A percentile compares a stretch with the other conserved stretches of the same genome.
Evolutionary conservation across 208 protist genomes (phyloP).

Genomic region (Trypanosoma melophagium): DNA sequence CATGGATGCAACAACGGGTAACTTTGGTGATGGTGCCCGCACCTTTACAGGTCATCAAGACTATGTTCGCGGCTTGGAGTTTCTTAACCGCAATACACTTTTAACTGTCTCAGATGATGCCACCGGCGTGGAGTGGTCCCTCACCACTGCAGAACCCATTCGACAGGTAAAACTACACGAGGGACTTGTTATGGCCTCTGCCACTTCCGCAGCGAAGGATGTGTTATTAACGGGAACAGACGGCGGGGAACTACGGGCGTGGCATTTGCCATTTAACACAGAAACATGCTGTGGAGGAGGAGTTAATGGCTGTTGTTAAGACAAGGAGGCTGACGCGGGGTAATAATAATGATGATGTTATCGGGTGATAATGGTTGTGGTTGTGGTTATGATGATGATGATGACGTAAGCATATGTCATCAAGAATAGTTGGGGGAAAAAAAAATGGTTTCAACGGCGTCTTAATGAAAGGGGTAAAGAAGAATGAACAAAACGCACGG

Average conservation of each 20-base stretch:
- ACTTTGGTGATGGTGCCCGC: slow-evolving; percentile 48
- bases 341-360: background rate
- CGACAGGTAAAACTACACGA: slow-evolving; percentile 80
- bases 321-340: background rate
- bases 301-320: background rate
- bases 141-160: slow-evolving; percentile 39
- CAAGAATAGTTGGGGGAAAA: no score
- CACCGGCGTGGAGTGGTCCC: slow-evolving; percentile 77
- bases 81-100: slow-evolving; percentile 51
- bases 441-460: no score
- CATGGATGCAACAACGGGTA: slow-evolving; percentile 33
- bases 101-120: slow-evolving; percentile 81
- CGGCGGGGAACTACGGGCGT: slow-evolving; percentile 69
- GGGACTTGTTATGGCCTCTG: slow-evolving; percentile 75
- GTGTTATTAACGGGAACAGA: slow-evolving; percentile 77
- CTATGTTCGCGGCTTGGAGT: slow-evolving; percentile 82
- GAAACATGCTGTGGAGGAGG: slow-evolving; percentile 31
- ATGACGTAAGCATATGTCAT: no score
- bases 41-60: slow-evolving; percentile 70
- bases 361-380: background rate
- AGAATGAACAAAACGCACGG: background rate
- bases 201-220: slow-evolving; percentile 35
- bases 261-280: slow-evolving; percentile 67
- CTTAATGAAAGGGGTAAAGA: no score
- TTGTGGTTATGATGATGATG: no score